Base-by-base conservation (phyloP, 2,329 filamentous ascomycete genomes). In the Westerdykella ornata region DNA sequence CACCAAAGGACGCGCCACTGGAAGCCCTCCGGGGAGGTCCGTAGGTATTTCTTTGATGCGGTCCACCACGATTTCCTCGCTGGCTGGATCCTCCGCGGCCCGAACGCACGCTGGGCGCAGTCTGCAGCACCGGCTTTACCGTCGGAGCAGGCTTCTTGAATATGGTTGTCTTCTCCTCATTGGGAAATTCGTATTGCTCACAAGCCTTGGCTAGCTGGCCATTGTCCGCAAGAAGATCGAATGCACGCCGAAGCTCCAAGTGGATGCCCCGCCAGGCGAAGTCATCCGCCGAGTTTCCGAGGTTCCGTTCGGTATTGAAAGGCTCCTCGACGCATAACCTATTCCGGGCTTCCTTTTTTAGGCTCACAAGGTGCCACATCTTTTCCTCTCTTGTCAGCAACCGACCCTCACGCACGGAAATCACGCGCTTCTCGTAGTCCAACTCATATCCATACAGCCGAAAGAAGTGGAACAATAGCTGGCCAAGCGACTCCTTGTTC, bases 271-370 rank as follows among this genome's bases (percentile, higher is more conserved):
- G 80, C 68, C 95, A 96, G 0, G 92, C 90, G 33, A 86, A 94
- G 62, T 95, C 89, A 61, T 98, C 92, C 7, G 88, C 92, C 2
- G 92, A 97, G 56, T 98, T 98, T 32, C 89, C 92, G 35, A 98
- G 73, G 62, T 98, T 98, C 32, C 92, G 80, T 28, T 77, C 76
- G 3, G 77, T 84, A 57, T 95, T 98, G 73, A 98, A 98, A 0
- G 92, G 92, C 64, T 98, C 92, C 62, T 98, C 92, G 9, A 98
- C 87, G 62, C 90, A 96, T 22, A 98, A 75, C 48, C 85, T 81
- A 57, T 94, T 92, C 57, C 67, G 62, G 13, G 68, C 69, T 44
- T 74, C 71, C 54, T 73, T 73, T 33, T 62, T 58, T 17, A 67
- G 63, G 42, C 68, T 66, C 35, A 57, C 74, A 38, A 85, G 74